Evolutionary conservation across 805 yeast species (phyloP).

Genomic region (Tetrapisispora fleetii): DNA sequence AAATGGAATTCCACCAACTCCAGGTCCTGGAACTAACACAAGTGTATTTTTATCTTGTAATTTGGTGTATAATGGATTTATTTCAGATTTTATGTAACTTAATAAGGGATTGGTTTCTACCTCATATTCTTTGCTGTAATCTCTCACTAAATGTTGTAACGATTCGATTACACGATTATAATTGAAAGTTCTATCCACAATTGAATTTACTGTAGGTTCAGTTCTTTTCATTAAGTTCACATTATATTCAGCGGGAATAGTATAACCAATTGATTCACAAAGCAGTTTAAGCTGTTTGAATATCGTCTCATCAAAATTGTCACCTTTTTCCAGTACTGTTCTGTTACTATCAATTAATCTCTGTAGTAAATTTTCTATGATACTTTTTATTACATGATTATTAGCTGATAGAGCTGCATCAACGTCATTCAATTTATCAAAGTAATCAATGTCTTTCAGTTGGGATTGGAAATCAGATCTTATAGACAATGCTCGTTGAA

Average conservation of each 20-base stretch:
- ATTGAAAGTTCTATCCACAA: conserved; percentile 12
- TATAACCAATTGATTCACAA: conserved; percentile 26
- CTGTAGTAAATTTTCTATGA: conserved; percentile 33
- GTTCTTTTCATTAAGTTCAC: not conserved
- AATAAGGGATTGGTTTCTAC: conserved; percentile 45
- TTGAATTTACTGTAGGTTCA: conserved; percentile 1
- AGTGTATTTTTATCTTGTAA: conserved; percentile 33
- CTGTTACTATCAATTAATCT: conserved; percentile 18
- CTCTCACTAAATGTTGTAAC: conserved; percentile 67
- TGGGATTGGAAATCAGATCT: conserved; percentile 6
- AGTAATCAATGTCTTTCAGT: conserved; percentile 40
- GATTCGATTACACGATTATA: conserved; percentile 50
- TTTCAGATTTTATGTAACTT: conserved; percentile 39
- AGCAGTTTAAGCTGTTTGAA: conserved; percentile 34
- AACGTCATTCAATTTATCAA: conserved; percentile 39
- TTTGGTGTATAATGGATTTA: conserved; percentile 22
- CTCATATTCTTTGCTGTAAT: conserved; percentile 51
- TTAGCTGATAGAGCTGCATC: conserved; percentile 43
- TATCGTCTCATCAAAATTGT: not conserved
- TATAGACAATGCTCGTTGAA: conserved; percentile 13
- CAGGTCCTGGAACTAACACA: conserved; percentile 79
- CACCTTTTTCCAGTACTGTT: not conserved
- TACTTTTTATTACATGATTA: conserved; percentile 34
- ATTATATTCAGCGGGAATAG: conserved; percentile 2
- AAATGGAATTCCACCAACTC: conserved; percentile 69